Percentiles rank a stretch among this genome's conserved stretches.
Conservation (phyloP, 352 stramenopile species). For the Globisporangium spinosum region DNA sequence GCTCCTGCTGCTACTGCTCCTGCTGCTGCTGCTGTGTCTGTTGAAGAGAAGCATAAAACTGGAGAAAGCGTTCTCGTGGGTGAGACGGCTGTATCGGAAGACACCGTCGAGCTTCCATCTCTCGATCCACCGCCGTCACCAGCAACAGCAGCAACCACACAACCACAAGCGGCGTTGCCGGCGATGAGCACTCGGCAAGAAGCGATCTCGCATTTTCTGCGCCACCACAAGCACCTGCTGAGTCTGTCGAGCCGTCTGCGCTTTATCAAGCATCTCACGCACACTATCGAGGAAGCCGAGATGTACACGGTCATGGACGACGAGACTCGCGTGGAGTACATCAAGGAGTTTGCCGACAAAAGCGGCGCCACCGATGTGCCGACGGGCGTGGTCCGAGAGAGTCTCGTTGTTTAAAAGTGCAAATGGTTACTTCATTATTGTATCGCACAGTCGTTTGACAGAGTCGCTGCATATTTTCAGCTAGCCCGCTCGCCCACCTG, state of each 20-base stretch:
- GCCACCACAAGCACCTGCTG: slow-evolving; percentile 40
- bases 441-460: background rate
- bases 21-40: background rate
- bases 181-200: slow-evolving; percentile 29
- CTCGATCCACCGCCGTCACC: background rate
- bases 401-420: slow-evolving; percentile 4
- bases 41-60: background rate
- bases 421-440: background rate
- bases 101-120: background rate
- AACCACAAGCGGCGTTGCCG: background rate
- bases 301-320: slow-evolving; percentile 52
- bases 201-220: slow-evolving; percentile 34
- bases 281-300: slow-evolving; percentile 31
- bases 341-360: slow-evolving; percentile 35
- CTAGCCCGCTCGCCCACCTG: background rate
- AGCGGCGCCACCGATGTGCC: background rate
- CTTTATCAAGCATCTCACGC: slow-evolving; percentile 42
- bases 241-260: slow-evolving; percentile 24
- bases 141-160: background rate
- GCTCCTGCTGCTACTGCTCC: background rate
- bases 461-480: background rate
- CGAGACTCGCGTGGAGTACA: slow-evolving; percentile 39
- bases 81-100: background rate
- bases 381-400: background rate
- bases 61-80: background rate